Percentiles rank a stretch among this genome's conserved stretches.
Evolutionary conservation across 345 rosid genomes (phyloP).

Genomic region (Nasturtium officinale): DNA sequence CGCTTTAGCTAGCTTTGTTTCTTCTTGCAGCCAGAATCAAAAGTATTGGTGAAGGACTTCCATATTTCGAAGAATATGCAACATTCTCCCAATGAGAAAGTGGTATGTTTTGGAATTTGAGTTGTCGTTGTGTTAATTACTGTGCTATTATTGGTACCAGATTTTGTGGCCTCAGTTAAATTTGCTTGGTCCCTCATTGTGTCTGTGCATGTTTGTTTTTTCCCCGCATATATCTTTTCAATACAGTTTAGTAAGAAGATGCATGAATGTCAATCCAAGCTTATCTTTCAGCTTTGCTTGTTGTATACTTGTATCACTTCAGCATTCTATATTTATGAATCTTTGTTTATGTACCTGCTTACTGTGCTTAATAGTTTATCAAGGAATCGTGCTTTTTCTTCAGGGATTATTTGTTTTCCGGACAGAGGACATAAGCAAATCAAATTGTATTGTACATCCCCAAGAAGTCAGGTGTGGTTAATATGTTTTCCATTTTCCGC

Average conservation of each 20-base stretch:
- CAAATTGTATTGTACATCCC: constrained; percentile 79
- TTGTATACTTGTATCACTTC: constrained; percentile 9
- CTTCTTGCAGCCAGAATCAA: constrained; percentile 64
- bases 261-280: no score
- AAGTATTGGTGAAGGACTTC: constrained; percentile 53
- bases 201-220: constrained; percentile 12
- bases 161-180: neutral
- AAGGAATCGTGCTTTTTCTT: constrained; percentile 19
- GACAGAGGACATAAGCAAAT: constrained; percentile 63
- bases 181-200: constrained; percentile 2
- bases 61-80: constrained; percentile 50
- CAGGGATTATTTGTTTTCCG: constrained; percentile 78
- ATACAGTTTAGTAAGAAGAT: constrained; percentile 1
- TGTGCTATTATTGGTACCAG: constrained; percentile 21
- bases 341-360: constrained; percentile 1
- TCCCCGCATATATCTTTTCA: neutral
- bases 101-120: constrained; percentile 51
- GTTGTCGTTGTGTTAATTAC: neutral
- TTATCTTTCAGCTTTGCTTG: constrained; percentile 21
- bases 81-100: constrained; percentile 45
- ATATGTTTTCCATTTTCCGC: constrained; percentile 4
- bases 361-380: neutral
- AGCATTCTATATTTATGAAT: constrained; percentile 9
- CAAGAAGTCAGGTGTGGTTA: constrained; percentile 72
- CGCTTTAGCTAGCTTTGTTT: constrained; percentile 28